A percentile compares a stretch with the other conserved stretches of the same genome.
phyloP scores from a whole-genome alignment of 345 rosid genomes.

The Brassica carinata region DNA sequence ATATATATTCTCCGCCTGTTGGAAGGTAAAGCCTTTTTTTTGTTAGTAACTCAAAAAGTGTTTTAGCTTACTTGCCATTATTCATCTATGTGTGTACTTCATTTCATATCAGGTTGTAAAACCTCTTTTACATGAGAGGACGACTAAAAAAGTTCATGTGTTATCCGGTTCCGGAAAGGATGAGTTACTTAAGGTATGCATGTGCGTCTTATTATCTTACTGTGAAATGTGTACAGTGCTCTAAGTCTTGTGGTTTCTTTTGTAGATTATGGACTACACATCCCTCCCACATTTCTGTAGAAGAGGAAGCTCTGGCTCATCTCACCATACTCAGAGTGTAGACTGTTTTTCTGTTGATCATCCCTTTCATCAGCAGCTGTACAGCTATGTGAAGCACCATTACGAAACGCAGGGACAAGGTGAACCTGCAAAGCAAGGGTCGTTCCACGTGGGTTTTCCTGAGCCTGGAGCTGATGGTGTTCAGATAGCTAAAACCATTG shows the following conservation, averaged over 20 bases:
- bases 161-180: slow-evolving; percentile 78
- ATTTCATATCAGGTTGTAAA: slow-evolving; percentile 64
- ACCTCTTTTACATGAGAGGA: slow-evolving; percentile 94
- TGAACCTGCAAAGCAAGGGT: slow-evolving; percentile 74
- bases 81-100: neutral
- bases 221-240: slow-evolving; percentile 13
- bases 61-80: neutral
- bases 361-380: slow-evolving; percentile 87
- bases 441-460: slow-evolving; percentile 83
- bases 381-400: slow-evolving; percentile 78
- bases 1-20: slow-evolving; percentile 89
- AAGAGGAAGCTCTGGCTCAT: slow-evolving; percentile 84
- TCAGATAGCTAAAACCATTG: slow-evolving; percentile 70
- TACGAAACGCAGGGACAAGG: slow-evolving; percentile 37
- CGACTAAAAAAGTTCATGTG: slow-evolving; percentile 77
- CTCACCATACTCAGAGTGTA: slow-evolving; percentile 45
- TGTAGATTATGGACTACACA: slow-evolving; percentile 76
- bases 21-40: slow-evolving; percentile 59
- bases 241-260: slow-evolving; percentile 18
- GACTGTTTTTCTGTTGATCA: slow-evolving; percentile 77
- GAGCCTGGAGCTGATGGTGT: slow-evolving; percentile 61
- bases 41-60: neutral
- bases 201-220: slow-evolving; percentile 8
- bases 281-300: slow-evolving; percentile 93
- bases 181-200: slow-evolving; percentile 74